These are phyloP conservation scores for Aspergillus niger DNA, from an alignment of 2,329 filamentous ascomycete species.

Conservation along the genomic window DNA sequence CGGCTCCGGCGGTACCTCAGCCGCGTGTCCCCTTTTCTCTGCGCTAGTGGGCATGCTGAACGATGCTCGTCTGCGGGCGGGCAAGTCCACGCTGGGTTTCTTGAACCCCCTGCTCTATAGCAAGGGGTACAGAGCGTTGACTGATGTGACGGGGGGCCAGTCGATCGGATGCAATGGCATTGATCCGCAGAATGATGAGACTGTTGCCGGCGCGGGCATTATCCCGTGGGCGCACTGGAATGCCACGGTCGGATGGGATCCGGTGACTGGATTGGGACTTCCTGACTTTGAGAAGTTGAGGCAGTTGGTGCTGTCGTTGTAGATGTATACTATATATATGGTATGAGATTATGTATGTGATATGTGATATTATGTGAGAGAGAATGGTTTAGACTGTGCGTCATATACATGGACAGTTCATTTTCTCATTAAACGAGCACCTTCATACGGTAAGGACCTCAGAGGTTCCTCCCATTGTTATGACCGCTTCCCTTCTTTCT, in stretches of 20 bases:
- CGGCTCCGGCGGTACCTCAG: conserved; percentile 29
- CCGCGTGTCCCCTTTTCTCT: conserved; percentile 59
- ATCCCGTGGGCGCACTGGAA: conserved; percentile 33
- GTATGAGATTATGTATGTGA: not conserved
- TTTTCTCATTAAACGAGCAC: no score
- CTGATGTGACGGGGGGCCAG: conserved; percentile 45
- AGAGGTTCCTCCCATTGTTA: no score
- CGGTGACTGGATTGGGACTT: conserved; percentile 42
- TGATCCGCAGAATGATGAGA: conserved; percentile 31
- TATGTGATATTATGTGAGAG: not conserved
- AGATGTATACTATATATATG: not conserved
- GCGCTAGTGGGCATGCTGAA: conserved; percentile 48
- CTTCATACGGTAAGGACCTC: no score
- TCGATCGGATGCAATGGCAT: conserved; percentile 38
- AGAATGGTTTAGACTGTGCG: no score
- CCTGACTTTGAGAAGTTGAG: conserved; percentile 20
- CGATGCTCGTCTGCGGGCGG: conserved; percentile 27
- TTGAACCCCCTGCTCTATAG: conserved; percentile 61
- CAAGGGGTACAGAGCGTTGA: conserved; percentile 50
- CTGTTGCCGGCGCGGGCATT: conserved; percentile 23
- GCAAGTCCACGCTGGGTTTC: conserved; percentile 56
- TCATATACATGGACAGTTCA: no score
- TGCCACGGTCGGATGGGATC: conserved; percentile 44
- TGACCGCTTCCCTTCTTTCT: no score
- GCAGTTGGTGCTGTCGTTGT: not conserved